phyloP scores from a whole-genome alignment of 768 basidiomycete species.

The Dacryopinax spathularia region DNA sequence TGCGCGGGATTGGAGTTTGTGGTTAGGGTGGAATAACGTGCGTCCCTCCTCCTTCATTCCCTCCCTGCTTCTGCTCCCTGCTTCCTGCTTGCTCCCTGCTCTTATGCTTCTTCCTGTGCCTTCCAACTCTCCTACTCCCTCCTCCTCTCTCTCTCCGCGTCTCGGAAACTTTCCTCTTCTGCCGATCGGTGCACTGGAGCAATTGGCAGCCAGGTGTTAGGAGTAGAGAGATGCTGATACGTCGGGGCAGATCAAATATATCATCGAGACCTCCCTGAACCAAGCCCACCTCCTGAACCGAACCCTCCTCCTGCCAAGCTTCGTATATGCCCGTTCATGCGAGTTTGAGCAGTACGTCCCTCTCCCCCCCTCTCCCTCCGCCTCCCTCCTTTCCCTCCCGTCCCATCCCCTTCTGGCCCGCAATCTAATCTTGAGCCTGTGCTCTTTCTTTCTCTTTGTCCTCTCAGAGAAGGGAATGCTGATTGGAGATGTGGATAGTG shows the following conservation, averaged over 20 bases:
- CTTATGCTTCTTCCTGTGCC: no score
- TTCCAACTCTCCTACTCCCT: no score
- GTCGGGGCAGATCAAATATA: slow-evolving; percentile 10
- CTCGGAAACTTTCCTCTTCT: no score
- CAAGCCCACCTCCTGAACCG: slow-evolving; percentile 11
- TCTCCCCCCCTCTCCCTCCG: neutral
- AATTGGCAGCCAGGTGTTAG: no score
- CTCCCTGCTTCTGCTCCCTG: neutral
- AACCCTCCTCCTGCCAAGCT: slow-evolving; percentile 11
- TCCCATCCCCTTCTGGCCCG: neutral
- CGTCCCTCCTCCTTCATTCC: slow-evolving; percentile 10
- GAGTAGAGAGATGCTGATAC: neutral
- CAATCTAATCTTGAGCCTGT: neutral
- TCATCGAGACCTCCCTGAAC: slow-evolving; percentile 8
- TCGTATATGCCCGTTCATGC: slow-evolving; percentile 11
- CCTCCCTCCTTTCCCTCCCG: neutral
- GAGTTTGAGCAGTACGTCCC: slow-evolving; percentile 6
- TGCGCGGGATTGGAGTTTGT: slow-evolving; percentile 32
- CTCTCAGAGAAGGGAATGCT: neutral
- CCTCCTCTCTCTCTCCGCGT: no score
- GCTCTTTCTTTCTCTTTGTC: neutral
- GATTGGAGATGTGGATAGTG: neutral
- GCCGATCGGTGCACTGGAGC: no score
- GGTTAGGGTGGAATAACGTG: slow-evolving; percentile 38
- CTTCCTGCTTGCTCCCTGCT: no score